Evolutionary conservation across 1,139 yeast genomes (phyloP).

Genomic region (Trichomonascaceae sp.): DNA sequence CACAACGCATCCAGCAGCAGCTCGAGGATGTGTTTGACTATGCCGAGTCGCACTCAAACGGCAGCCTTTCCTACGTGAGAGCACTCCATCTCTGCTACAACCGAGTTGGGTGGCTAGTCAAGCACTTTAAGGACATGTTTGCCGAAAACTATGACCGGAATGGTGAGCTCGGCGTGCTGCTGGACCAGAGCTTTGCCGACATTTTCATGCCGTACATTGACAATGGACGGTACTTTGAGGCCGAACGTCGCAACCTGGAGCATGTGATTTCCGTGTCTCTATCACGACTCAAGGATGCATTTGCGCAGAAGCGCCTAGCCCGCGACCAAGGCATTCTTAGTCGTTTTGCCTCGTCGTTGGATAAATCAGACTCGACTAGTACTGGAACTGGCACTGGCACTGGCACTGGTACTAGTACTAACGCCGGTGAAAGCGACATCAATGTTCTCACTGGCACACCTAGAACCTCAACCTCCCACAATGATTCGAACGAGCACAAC

Average conservation of each 20-base stretch:
- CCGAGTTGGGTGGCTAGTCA: slow-evolving; percentile 49
- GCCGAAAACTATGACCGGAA: slow-evolving; percentile 25
- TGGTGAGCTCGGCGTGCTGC: slow-evolving; percentile 37
- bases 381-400: background rate
- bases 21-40: slow-evolving; percentile 49
- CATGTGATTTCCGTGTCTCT: slow-evolving; percentile 37
- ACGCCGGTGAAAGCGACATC: slow-evolving; percentile 1
- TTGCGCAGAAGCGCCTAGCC: slow-evolving; percentile 10
- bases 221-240: slow-evolving; percentile 55
- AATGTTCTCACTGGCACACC: too few species aligned
- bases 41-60: slow-evolving; percentile 51
- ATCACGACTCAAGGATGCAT: slow-evolving; percentile 14
- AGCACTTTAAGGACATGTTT: slow-evolving; percentile 49
- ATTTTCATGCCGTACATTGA: slow-evolving; percentile 59
- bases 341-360: slow-evolving; percentile 15
- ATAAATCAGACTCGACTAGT: slow-evolving; percentile 3
- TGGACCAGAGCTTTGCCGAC: slow-evolving; percentile 64
- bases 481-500: slow-evolving; percentile 7
- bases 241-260: slow-evolving; percentile 61
- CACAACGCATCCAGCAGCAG: slow-evolving; percentile 57
- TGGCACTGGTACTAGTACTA: slow-evolving; percentile 1
- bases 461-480: slow-evolving; percentile 1
- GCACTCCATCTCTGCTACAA: slow-evolving; percentile 55
- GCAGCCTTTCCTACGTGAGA: slow-evolving; percentile 68
- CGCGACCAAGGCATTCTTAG: slow-evolving; percentile 18